phyloP scores from a whole-genome alignment of 331 rosid species.

The Telfairia occidentalis region DNA sequence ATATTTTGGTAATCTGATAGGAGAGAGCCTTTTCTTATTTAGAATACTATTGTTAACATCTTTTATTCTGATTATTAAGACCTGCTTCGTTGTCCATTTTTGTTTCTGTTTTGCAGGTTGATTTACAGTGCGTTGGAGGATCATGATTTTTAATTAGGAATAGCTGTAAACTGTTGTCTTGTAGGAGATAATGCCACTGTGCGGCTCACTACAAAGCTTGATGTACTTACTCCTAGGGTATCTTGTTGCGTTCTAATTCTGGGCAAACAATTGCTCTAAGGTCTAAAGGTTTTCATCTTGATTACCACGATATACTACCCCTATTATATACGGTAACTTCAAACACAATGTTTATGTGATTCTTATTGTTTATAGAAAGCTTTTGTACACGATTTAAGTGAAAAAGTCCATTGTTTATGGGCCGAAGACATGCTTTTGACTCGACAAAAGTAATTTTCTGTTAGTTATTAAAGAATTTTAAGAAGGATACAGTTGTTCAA shows the following conservation, averaged over 20 bases:
- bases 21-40: neutral
- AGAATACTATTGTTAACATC: neutral
- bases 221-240: neutral
- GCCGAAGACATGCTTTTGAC: neutral
- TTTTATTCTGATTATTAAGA: neutral
- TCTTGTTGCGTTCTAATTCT: slow-evolving; percentile 2
- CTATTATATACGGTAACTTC: neutral
- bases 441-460: neutral
- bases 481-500: neutral
- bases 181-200: neutral
- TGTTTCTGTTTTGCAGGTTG: slow-evolving; percentile 7
- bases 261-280: neutral
- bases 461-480: no score
- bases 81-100: neutral
- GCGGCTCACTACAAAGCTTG: neutral
- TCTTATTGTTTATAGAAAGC: neutral
- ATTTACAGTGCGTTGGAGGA: slow-evolving; percentile 18
- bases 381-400: neutral
- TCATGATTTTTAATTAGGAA: slow-evolving; percentile 5
- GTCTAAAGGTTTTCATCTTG: neutral
- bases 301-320: neutral
- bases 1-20: slow-evolving; percentile 57
- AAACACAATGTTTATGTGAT: neutral
- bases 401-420: neutral
- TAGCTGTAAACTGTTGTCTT: neutral